Base-by-base conservation (phyloP, 257 asterid species). In the Osmanthus fragrans region DNA sequence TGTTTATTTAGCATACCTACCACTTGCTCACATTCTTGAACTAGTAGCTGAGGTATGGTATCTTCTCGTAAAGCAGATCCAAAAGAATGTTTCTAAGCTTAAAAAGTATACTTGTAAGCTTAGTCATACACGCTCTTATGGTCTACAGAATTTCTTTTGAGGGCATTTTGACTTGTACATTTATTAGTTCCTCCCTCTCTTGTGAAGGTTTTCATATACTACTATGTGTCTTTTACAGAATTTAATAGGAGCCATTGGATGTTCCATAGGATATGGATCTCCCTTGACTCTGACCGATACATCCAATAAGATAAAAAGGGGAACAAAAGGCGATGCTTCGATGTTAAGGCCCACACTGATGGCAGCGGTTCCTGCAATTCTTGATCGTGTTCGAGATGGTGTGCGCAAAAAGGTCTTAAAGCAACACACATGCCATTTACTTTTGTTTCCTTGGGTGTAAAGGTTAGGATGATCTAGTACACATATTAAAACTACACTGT, bases 321-420 rank as follows among this genome's bases (percentile, higher is more conserved):
- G 98, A 76, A 95, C 99, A 39, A 87, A 90, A 84, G 99, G 99
- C 32, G 99, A 95, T 80, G 99, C 99, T 63, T 80, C 99, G 18
- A 80, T 81, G 45, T 80, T 95, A 76, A 88, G 87, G 66, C 99
- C 99, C 12, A 93, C 98, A 27, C 65, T 96, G 69, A 78, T 96
- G 98, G 96, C 98, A 56, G 94, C 98, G 76, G 99, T 96, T 78
- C 98, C 98, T 36, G 98, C 98, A 76, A 96, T 96, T 76, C 98
- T 95, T 74, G 99, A 93, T 82, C 98, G 97, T 69, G 97, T 95
- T 83, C 94, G 97, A 80, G 98, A 90, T 74, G 97, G 98, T 72
- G 99, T 95, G 74, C 94, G 92, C 73, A 95, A 93, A 90, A 95
- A 95, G 96, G 99, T 94, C 45, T 37, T 33, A 58, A 54, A 66